These are phyloP conservation scores for Ophiostoma ulmi DNA, from an alignment of 2,329 filamentous ascomycete species.

Conservation along the genomic window DNA sequence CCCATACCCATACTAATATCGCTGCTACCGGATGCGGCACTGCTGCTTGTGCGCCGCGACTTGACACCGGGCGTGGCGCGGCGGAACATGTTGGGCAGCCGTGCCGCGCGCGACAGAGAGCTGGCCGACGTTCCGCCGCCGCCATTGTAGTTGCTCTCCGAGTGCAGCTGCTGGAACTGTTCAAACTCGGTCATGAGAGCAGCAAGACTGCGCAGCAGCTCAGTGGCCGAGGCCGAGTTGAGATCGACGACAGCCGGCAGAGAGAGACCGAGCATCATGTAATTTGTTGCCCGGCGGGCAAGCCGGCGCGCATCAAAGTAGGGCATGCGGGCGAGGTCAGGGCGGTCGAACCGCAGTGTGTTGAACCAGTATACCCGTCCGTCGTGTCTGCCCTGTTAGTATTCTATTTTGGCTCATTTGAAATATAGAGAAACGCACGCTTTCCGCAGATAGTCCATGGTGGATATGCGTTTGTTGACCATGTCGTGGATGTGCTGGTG, in stretches of 20 bases:
- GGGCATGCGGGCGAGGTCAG: constrained; percentile 73
- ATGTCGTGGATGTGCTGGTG: constrained; percentile 72
- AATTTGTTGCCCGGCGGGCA: constrained; percentile 85
- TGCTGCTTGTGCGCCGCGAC: constrained; percentile 51
- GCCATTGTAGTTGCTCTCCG: constrained; percentile 51
- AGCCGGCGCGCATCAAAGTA: constrained; percentile 82
- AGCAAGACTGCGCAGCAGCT: constrained; percentile 84
- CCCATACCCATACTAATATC: constrained; percentile 14
- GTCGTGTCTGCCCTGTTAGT: constrained; percentile 61
- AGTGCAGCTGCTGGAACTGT: constrained; percentile 81
- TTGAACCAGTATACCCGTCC: constrained; percentile 98
- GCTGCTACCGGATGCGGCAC: constrained; percentile 38
- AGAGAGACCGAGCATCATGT: constrained; percentile 85
- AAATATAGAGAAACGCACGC: constrained; percentile 54
- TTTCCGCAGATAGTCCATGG: constrained; percentile 86
- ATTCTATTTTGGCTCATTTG: neutral
- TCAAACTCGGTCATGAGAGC: constrained; percentile 87
- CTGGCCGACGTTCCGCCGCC: constrained; percentile 54
- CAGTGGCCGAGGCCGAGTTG: constrained; percentile 69
- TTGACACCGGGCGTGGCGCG: constrained; percentile 55
- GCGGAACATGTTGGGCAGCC: constrained; percentile 80
- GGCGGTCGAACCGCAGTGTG: constrained; percentile 82
- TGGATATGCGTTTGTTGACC: constrained; percentile 87
- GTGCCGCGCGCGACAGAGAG: constrained; percentile 64
- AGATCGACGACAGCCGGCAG: constrained; percentile 86